Evolutionary conservation across 2,329 filamentous ascomycete genomes (phyloP), one percentile per base, ranked within the genome.

Genomic region (Aureobasidium pullulans): DNA sequence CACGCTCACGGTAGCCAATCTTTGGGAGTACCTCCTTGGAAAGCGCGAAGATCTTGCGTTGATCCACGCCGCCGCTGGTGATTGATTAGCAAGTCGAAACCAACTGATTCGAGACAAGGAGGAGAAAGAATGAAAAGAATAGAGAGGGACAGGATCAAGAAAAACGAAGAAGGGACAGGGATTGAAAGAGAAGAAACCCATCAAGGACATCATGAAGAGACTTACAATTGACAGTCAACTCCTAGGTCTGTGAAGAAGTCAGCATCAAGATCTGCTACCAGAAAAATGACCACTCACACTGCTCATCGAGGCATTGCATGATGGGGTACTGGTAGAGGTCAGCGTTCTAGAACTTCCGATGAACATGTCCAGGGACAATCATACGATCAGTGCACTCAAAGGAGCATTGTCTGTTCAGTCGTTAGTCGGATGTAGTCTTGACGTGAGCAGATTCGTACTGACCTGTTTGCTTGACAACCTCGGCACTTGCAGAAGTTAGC

Each of bases 271-370:
- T 96, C 34, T 36, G 34, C 34, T 13, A 36, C 34, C 8, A 9
- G 8, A 13, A 36, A 5, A 9, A 36, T 36, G 2, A 1, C 8
- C 8, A 23, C 46, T 36, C 36, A 49, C 47, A 85, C 76, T 94
- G 82, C 76, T 97, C 93, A 69, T 97, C 93, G 48, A 97, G 77
- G 0, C 89, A 89, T 75, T 97, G 94, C 75, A 99, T 86, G 49
- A 95, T 49, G 36, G 54, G 54, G 54, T 58, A 58, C 42, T 46
- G n/a, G n/a, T n/a, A 1, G 1, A 32, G 13, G 28, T 53, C n/a
- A 53, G 49, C n/a, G 28, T n/a, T 10, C 11, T 4, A 39, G 6
- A 8, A 13, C 10, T 11, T 23, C 23, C 23, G 8, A 8, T 7
- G 6, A 6, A 34, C 32, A 31, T n/a, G 8, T 50, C 7, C 5